Base-by-base conservation (phyloP, 2,329 filamentous ascomycete genomes). In the Elsinoe arachidis region DNA sequence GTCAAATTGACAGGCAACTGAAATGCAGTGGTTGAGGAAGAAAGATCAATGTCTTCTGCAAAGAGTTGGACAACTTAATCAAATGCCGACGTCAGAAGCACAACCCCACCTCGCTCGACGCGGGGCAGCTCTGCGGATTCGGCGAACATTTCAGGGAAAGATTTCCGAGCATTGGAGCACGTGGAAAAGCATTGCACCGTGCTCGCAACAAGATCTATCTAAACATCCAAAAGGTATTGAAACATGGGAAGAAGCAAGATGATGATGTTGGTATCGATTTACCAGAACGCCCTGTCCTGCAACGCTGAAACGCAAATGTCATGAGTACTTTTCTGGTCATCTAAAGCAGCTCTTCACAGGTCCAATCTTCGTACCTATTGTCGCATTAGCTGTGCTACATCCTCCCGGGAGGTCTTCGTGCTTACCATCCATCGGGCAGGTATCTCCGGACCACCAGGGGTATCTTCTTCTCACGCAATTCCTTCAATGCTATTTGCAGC, bases 381-480 rank as follows among this genome's bases (percentile, higher is more conserved):
- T 49, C 15, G 37, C 30, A 33, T 58, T 34, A 59, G 54, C 19
- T 33, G 10, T 41, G 19, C 23, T 12, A 23, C 15, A 9, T 37
- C n/a, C 17, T 19, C 19, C 34, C 26, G 19, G 7, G 33, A 12
- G 15, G n/a, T 17, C 41, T 3, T 9, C 26, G 41, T 30, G 82
- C 88, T 79, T 80, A 95, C 89, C 83, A 96, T 77, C 93, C 93
- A 76, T 99, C 93, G 19, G 93, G 93, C 70, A 99, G 81, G 76
- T 97, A 99, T 69, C 93, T 84, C 71, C 93, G 84, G 63, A 99
- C 88, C 58, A 99, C 93, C 60, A 99, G 75, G 21, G 93, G 93
- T 57, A 99, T 96, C 81, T 99, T 99, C 82, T 97, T 97, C 78
- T 97, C 91, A 63, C 89, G 84, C 71, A 99, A 78, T 76, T 99